A percentile compares a stretch with the other conserved stretches of the same genome.
Evolutionary conservation across 805 yeast genomes (phyloP).

Genomic region (Suhomyces emberorum): DNA sequence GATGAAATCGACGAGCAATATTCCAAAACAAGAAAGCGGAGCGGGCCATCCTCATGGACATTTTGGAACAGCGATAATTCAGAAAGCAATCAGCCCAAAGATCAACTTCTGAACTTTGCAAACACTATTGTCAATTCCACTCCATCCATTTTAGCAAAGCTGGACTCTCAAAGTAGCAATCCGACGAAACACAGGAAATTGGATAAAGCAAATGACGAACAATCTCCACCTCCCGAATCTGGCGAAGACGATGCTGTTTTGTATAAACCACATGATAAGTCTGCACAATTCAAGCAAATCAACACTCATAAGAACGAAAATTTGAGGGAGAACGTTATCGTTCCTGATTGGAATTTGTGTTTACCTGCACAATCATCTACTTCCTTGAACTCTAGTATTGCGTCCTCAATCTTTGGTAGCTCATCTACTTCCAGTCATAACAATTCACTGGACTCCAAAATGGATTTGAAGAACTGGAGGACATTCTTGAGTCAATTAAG

Average conservation of each 20-base stretch:
- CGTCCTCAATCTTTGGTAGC: constrained; percentile 22
- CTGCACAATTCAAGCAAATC: constrained; percentile 38
- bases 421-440: constrained; percentile 23
- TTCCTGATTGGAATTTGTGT: constrained; percentile 42
- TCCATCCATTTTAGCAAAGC: constrained; percentile 16
- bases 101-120: constrained; percentile 10
- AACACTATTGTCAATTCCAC: constrained; percentile 34
- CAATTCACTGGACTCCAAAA: constrained; percentile 15
- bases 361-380: constrained; percentile 26
- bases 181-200: neutral
- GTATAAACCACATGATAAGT: constrained; percentile 41
- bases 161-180: neutral
- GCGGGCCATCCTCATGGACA: constrained; percentile 24
- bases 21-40: constrained; percentile 19
- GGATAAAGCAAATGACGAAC: constrained; percentile 1
- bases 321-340: constrained; percentile 36
- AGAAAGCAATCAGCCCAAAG: constrained; percentile 7
- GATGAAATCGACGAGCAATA: constrained; percentile 33
- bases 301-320: constrained; percentile 45
- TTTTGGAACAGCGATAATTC: constrained; percentile 30
- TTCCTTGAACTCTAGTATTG: constrained; percentile 14
- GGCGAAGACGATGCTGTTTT: constrained; percentile 40
- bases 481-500: constrained; percentile 33
- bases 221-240: constrained; percentile 6
- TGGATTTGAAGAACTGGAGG: constrained; percentile 37